A percentile compares a stretch with the other conserved stretches of the same genome.
These are phyloP conservation scores for Nothophaeocryptopus gaeumannii DNA, from an alignment of 2,329 filamentous ascomycete species.

Conservation along the genomic window DNA sequence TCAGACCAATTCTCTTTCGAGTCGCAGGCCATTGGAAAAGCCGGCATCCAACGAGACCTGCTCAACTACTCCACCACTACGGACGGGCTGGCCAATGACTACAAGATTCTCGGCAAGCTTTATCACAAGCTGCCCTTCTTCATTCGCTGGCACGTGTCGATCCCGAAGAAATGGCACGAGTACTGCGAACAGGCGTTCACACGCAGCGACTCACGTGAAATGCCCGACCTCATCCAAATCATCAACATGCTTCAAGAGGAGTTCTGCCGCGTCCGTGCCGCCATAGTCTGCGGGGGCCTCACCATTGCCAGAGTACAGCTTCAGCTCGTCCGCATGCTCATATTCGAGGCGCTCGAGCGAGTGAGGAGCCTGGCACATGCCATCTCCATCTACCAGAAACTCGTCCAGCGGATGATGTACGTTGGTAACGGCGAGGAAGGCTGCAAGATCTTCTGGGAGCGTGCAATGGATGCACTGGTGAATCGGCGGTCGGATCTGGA, in stretches of 20 bases:
- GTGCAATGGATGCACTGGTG: neutral
- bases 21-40: constrained; percentile 4
- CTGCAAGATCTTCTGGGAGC: neutral
- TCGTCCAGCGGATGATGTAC: neutral
- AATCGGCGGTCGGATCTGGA: neutral
- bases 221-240: constrained; percentile 15
- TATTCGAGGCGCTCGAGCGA: constrained; percentile 1
- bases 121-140: constrained; percentile 15
- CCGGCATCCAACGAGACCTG: constrained; percentile 1
- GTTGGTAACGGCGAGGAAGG: neutral
- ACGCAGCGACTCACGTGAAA: constrained; percentile 11
- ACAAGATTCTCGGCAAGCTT: constrained; percentile 9
- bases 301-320: constrained; percentile 1
- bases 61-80: constrained; percentile 3
- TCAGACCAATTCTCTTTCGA: constrained; percentile 9
- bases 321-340: constrained; percentile 1
- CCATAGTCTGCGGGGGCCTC: constrained; percentile 9
- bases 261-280: constrained; percentile 11
- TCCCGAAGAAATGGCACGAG: constrained; percentile 3
- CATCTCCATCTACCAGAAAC: neutral
- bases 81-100: constrained; percentile 4
- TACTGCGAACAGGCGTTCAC: constrained; percentile 10
- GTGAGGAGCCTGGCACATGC: neutral
- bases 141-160: constrained; percentile 1
- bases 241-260: constrained; percentile 8